Evolutionary conservation across 169 alveolate genomes (phyloP).

Genomic region (Plasmodium gallinaceum): DNA sequence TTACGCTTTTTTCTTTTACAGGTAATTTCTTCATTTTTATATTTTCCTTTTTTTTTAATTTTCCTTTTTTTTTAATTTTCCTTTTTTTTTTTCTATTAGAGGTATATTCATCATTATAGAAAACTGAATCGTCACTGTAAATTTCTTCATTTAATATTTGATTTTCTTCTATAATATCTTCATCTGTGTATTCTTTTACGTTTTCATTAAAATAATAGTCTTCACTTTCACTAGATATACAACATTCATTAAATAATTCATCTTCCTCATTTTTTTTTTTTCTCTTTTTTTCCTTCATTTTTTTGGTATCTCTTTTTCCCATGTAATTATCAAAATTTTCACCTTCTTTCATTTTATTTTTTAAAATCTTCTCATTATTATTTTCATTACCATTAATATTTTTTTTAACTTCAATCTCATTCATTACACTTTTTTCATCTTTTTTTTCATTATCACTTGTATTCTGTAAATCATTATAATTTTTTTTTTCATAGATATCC

Average conservation of each 20-base stretch:
- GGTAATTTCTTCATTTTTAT: background rate
- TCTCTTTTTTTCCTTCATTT: background rate
- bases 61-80: constrained; percentile 9
- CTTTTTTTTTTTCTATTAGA: constrained; percentile 29
- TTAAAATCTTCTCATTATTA: background rate
- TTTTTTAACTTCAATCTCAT: background rate
- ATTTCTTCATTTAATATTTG: constrained; percentile 51
- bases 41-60: constrained; percentile 2
- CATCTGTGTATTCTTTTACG: constrained; percentile 23
- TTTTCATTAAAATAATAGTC: constrained; percentile 16
- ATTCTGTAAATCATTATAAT: background rate
- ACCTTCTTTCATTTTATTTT: constrained; percentile 1
- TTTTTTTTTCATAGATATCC: background rate
- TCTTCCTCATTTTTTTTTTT: constrained; percentile 43
- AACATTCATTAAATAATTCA: constrained; percentile 35
- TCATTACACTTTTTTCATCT: background rate
- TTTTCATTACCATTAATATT: background rate
- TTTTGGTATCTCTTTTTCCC: background rate
- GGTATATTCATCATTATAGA: constrained; percentile 19
- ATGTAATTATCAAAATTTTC: background rate
- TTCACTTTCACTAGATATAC: constrained; percentile 40
- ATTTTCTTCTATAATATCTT: constrained; percentile 72
- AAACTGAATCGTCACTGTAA: constrained; percentile 52
- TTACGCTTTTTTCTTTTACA: background rate
- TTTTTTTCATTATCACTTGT: background rate